Base-by-base conservation (phyloP, 805 yeast genomes). In the Candida hungchunana region DNA sequence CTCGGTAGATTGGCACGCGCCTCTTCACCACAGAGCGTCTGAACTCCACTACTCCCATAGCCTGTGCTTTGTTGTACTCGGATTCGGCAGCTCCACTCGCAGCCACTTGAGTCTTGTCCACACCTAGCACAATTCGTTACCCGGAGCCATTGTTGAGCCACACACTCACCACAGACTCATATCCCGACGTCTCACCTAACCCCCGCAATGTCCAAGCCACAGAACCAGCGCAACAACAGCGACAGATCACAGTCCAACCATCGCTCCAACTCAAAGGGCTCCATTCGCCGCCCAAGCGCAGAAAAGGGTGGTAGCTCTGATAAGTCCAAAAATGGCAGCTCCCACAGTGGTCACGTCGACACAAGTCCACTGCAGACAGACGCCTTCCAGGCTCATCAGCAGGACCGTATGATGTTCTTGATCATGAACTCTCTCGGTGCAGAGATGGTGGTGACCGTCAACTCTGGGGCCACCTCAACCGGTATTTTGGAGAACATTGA, bases 391-490 rank as follows among this genome's bases (percentile, higher is more conserved):
- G 37, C 37, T 35, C 48, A 48, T 34, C 53, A 53, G 11, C 66
- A 70, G 46, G 85, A 80, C 46, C 67, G 84, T 37, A 61, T 79
- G 37, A 53, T 72, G 30, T 77, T 58, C 44, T 63, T 79, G 32
- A 58, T 82, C 29, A 66, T 74, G 25, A 75, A 75, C 43, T 65
- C 87, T 6, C 62, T 82, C 27, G 85, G 95, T 14, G 64, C 71
- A 20, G 62, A 63, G 20, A 76, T 74, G 10, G 64, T 65, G 11
- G 80, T 77, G 6, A 75, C 87, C 4, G 75, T 80, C 2, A 60
- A 74, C 18, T 70, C 84, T 0, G 90, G 90, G 11, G 66, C 73
- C 3, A 60, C 69, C 19, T 71, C 75, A 48, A 58, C 62, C 16
- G 95, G 95, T 15, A 52, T 78, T 7, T 60, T 85, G 37, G 62